Evolutionary conservation across 352 stramenopile species (phyloP).

Genomic region (Phytophthora megakarya): DNA sequence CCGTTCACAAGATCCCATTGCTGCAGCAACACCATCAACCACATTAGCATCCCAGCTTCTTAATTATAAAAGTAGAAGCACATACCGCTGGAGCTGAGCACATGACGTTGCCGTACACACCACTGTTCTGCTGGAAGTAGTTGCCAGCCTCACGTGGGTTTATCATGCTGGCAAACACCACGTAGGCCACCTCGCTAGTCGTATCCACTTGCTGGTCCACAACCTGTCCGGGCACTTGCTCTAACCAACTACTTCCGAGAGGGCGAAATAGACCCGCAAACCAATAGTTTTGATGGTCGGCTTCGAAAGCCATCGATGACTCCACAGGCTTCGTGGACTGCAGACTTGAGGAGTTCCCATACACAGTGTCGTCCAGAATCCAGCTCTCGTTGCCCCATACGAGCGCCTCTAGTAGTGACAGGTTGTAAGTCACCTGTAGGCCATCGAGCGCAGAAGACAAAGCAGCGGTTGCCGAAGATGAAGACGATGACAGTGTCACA

Average conservation of each 20-base stretch:
- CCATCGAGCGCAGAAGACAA: slow-evolving; percentile 34
- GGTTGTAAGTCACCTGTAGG: slow-evolving; percentile 66
- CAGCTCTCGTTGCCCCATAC: slow-evolving; percentile 75
- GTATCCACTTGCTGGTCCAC: slow-evolving; percentile 64
- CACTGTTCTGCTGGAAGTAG: slow-evolving; percentile 69
- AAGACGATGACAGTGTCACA: slow-evolving; percentile 27
- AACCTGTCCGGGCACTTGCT: slow-evolving; percentile 60
- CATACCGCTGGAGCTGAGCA: slow-evolving; percentile 70
- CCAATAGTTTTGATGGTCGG: slow-evolving; percentile 53
- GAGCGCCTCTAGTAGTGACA: slow-evolving; percentile 71
- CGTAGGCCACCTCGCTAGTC: slow-evolving; percentile 47
- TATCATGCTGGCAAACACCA: slow-evolving; percentile 58
- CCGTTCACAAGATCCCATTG: slow-evolving; percentile 75
- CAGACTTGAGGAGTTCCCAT: slow-evolving; percentile 37
- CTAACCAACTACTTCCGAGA: slow-evolving; percentile 54
- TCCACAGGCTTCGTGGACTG: slow-evolving; percentile 46
- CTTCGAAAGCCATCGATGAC: slow-evolving; percentile 49
- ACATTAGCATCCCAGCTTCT: not conserved
- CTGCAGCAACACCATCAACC: slow-evolving; percentile 34
- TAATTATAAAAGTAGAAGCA: not conserved
- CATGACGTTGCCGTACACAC: slow-evolving; percentile 71
- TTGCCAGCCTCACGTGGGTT: slow-evolving; percentile 69
- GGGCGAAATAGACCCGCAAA: slow-evolving; percentile 69
- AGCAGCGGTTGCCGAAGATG: slow-evolving; percentile 21
- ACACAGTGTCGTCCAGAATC: slow-evolving; percentile 48